Evolutionary conservation across 2,329 filamentous ascomycete species (phyloP), one percentile per base, ranked within the genome.

Genomic region (Trichoderma citrinoviride): DNA sequence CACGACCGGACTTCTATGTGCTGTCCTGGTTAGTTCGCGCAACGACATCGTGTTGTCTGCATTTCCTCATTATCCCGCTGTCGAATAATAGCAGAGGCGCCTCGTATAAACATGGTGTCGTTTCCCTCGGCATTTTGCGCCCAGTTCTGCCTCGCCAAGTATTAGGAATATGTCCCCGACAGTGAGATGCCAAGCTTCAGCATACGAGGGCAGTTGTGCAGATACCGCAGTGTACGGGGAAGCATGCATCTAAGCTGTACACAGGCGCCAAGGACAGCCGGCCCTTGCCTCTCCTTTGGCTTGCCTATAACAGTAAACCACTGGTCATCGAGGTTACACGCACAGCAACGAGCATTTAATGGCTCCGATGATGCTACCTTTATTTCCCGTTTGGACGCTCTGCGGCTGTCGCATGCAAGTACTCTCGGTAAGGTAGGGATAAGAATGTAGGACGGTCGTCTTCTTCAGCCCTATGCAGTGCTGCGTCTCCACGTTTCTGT

Each of bases 401-500:
- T 52, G 57, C 57, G 47, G 57, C 46, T 61, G 33, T 52, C 46
- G 25, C 23, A 25, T 43, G 46, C 21, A 14, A 19, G 44, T 43
- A 52, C 23, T 12, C 44, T 23, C 43, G 40, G n/a, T 41, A n/a
- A n/a, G 19, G 21, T 27, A 44, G 25, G 27, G 23, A 15, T 21
- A 15, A 27, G 25, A 14, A n/a, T n/a, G n/a, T 14, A 37, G 10
- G 10, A 62, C 58, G 40, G 58, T 25, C 58, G 40, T 46, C 49
- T 49, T 44, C 15, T 19, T 62, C 58, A 62, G 58, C 58, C 58
- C 58, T 62, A 62, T 62, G 49, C 58, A 62, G n/a, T 62, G 49
- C 19, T 54, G 58, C 49, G 29, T 41, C 44, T 50, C 56, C 56
- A 60, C 56, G 56, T 49, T 60, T 15, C 47, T 14, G 21, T 56